A percentile compares a stretch with the other conserved stretches of the same genome.
Conservation (phyloP, 371 early-diverging fungal genomes). For the Amoeboaphelidium protococcarum region DNA sequence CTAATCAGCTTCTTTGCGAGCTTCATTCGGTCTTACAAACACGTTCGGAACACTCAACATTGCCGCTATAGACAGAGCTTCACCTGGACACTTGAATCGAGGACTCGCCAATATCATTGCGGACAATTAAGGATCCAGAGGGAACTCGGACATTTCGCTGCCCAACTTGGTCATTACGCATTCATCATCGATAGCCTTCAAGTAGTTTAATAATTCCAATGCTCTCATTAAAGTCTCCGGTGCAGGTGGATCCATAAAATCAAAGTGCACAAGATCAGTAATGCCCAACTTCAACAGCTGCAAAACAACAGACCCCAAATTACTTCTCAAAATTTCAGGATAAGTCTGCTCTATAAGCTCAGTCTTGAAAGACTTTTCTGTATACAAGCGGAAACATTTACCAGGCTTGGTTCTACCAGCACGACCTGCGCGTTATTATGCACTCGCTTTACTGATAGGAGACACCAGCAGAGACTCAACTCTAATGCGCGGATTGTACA, state of each 20-base stretch:
- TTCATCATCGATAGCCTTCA: slow-evolving; percentile 70
- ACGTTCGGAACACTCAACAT: slow-evolving; percentile 70
- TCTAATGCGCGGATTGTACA: slow-evolving; percentile 75
- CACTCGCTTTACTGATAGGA: slow-evolving; percentile 46
- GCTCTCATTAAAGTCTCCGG: slow-evolving; percentile 77
- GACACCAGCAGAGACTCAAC: slow-evolving; percentile 44
- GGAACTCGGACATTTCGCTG: slow-evolving; percentile 58
- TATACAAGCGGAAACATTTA: slow-evolving; percentile 79
- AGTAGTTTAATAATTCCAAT: slow-evolving; percentile 53
- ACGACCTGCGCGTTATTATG: slow-evolving; percentile 67
- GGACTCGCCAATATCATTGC: slow-evolving; percentile 57
- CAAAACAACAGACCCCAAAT: slow-evolving; percentile 52
- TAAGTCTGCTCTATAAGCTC: slow-evolving; percentile 63
- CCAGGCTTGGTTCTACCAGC: slow-evolving; percentile 79
- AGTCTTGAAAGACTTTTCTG: slow-evolving; percentile 49
- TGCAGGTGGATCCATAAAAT: slow-evolving; percentile 80
- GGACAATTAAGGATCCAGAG: slow-evolving; percentile 64
- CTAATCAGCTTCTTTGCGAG: slow-evolving; percentile 56
- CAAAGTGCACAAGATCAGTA: slow-evolving; percentile 69
- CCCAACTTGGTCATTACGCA: slow-evolving; percentile 59
- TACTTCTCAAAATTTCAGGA: slow-evolving; percentile 64
- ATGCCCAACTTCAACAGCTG: slow-evolving; percentile 66
- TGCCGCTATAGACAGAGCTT: slow-evolving; percentile 71
- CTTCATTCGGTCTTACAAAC: slow-evolving; percentile 68
- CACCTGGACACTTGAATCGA: slow-evolving; percentile 60